These are phyloP conservation scores for Daldinia concentrica DNA, from an alignment of 495 filamentous ascomycete species.

Conservation along the genomic window DNA sequence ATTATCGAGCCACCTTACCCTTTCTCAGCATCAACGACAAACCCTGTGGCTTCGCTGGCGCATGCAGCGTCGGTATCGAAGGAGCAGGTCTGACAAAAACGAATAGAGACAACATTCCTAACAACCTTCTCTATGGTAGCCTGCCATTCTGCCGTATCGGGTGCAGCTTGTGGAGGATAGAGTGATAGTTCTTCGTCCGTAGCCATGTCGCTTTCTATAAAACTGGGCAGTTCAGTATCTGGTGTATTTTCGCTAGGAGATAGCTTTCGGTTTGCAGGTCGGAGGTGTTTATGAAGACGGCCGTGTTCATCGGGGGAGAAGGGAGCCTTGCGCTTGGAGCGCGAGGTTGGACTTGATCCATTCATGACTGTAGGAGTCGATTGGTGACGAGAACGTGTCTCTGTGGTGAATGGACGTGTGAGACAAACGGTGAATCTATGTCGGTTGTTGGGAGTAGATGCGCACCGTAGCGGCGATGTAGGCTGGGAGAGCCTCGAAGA, in stretches of 20 bases:
- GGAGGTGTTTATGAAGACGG: constrained; percentile 60
- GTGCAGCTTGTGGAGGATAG: constrained; percentile 59
- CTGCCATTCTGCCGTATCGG: constrained; percentile 96
- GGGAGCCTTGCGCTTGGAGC: constrained; percentile 62
- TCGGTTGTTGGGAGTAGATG: neutral
- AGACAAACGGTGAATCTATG: neutral
- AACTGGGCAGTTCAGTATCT: constrained; percentile 43
- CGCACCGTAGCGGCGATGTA: constrained; percentile 8
- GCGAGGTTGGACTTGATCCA: constrained; percentile 48
- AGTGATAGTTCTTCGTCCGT: constrained; percentile 50
- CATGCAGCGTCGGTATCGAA: constrained; percentile 96
- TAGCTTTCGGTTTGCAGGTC: constrained; percentile 55
- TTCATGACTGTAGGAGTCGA: constrained; percentile 51
- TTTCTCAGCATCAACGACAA: constrained; percentile 94
- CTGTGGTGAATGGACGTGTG: constrained; percentile 20
- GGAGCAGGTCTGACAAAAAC: constrained; percentile 97
- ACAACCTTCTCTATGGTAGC: constrained; percentile 94
- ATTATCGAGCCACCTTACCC: constrained; percentile 64
- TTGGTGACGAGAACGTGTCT: constrained; percentile 19
- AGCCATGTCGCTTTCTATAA: constrained; percentile 47
- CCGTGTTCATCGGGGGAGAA: constrained; percentile 51
- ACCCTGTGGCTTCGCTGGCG: constrained; percentile 94
- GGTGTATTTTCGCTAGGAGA: constrained; percentile 61
- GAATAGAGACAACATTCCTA: constrained; percentile 92
- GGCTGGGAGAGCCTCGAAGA: neutral